Percentiles rank a stretch among this genome's conserved stretches.
phyloP scores from a whole-genome alignment of 441 rosid genomes.

The Arabidopsis hybrid region DNA sequence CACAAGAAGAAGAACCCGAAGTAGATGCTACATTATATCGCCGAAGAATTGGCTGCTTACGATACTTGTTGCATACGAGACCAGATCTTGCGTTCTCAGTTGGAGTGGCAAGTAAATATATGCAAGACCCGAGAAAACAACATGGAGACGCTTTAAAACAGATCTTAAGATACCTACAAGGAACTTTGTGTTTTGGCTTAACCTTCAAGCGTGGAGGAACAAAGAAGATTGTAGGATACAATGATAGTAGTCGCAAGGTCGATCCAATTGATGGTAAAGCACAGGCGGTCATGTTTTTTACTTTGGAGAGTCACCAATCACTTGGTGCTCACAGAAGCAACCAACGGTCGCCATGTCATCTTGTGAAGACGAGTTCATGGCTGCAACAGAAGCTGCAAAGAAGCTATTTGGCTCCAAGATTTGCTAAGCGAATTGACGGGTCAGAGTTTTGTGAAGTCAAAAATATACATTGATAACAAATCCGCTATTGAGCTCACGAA shows the following conservation, averaged over 20 bases:
- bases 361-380: not conserved
- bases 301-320: not conserved
- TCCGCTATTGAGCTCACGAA: too few relatives aligned
- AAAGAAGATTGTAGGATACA: not conserved
- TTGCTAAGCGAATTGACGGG: not conserved
- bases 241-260: not conserved
- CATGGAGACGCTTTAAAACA: not conserved
- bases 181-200: not conserved
- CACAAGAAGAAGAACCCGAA: not conserved
- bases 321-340: not conserved
- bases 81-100: not conserved
- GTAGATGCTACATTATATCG: not conserved
- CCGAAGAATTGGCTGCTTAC: not conserved
- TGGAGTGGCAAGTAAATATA: not conserved
- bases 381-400: not conserved
- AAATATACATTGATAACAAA: too few relatives aligned
- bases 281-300: not conserved
- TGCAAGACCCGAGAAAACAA: not conserved
- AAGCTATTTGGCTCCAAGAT: not conserved
- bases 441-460: too few relatives aligned
- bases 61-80: not conserved
- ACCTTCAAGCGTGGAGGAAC: not conserved
- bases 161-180: not conserved
- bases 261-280: not conserved
- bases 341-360: not conserved